phyloP scores from a whole-genome alignment of 2,329 filamentous ascomycete species.

The Alternaria gansuensis region DNA sequence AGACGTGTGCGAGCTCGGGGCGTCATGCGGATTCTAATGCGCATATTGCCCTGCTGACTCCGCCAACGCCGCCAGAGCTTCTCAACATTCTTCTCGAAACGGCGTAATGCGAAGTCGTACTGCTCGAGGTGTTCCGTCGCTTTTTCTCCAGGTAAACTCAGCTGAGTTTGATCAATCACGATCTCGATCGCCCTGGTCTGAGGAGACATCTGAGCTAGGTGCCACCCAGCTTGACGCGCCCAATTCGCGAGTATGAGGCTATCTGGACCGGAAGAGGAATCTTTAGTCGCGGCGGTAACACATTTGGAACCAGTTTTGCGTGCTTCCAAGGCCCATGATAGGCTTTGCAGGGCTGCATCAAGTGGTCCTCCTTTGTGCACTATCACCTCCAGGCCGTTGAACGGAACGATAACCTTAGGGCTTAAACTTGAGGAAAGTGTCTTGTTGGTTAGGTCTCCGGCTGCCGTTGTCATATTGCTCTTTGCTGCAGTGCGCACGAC shows the following conservation, averaged over 20 bases:
- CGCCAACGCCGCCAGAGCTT: no score
- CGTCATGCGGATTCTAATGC: no score
- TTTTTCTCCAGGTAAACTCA: no score
- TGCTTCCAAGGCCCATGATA: no score
- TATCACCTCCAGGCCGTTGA: background rate
- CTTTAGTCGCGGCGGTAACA: background rate
- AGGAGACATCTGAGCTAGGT: background rate
- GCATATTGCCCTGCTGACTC: no score
- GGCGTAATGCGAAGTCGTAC: no score
- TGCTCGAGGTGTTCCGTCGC: no score
- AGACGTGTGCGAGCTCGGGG: no score
- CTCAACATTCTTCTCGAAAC: no score
- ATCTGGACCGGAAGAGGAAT: background rate
- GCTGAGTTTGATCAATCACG: background rate
- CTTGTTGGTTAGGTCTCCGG: background rate
- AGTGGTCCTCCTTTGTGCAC: background rate
- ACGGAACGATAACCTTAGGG: background rate
- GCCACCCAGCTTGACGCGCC: slow-evolving; percentile 1
- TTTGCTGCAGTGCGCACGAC: background rate
- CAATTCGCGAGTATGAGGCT: background rate
- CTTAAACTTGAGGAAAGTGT: background rate
- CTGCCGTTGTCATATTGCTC: background rate
- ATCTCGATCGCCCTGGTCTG: background rate
- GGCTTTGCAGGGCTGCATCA: background rate
- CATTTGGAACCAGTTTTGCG: background rate